Conservation (phyloP, 2,329 filamentous ascomycete species). For the Eutypa lata region DNA sequence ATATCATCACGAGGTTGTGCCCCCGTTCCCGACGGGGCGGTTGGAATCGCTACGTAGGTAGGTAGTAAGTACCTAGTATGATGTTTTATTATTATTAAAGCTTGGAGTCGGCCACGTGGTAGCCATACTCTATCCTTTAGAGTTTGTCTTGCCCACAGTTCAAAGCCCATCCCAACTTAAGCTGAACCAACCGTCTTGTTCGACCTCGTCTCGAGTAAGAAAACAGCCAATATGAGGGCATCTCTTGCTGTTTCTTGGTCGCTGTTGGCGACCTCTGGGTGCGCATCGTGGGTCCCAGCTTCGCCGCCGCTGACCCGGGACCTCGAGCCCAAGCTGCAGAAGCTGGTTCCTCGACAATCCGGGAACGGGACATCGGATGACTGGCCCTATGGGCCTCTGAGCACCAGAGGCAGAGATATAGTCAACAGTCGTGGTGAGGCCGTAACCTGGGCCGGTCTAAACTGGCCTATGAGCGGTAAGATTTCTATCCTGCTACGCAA, state of each 20-base stretch:
- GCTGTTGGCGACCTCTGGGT: constrained; percentile 11
- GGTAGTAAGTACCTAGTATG: too few relatives aligned
- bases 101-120: too few relatives aligned
- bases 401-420: constrained; percentile 34
- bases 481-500: not conserved
- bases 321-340: constrained; percentile 9
- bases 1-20: too few relatives aligned
- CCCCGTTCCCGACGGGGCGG: too few relatives aligned
- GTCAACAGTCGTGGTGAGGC: constrained; percentile 34
- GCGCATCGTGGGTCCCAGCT: constrained; percentile 14
- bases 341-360: constrained; percentile 5
- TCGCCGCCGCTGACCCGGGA: constrained; percentile 5
- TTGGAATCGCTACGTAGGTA: too few relatives aligned
- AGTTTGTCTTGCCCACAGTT: too few relatives aligned
- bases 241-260: constrained; percentile 5
- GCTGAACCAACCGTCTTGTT: too few relatives aligned
- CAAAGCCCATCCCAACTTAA: too few relatives aligned
- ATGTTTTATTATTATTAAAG: too few relatives aligned
- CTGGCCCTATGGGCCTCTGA: constrained; percentile 38
- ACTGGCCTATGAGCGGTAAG: constrained; percentile 34
- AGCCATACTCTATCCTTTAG: too few relatives aligned
- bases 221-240: constrained; percentile 10
- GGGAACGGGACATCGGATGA: constrained; percentile 13
- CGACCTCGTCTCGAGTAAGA: too few relatives aligned
- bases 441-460: constrained; percentile 34